Conservation (phyloP, 352 stramenopile species). For the Phytophthora uliginosa region DNA sequence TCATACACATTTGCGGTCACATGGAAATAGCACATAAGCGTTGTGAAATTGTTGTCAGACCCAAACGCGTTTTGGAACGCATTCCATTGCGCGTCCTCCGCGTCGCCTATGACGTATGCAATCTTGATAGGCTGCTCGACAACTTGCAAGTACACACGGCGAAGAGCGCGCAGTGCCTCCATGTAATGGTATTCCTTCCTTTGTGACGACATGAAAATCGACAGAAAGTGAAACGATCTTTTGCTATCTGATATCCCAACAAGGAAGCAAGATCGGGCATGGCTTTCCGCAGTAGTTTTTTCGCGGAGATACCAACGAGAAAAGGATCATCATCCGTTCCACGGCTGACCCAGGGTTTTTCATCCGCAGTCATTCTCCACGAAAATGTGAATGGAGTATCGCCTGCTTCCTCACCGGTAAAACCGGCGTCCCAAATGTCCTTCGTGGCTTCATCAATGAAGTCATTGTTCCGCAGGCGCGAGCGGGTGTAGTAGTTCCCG, state of each 20-base stretch:
- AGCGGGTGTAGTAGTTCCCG: neutral
- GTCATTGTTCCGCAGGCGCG: neutral
- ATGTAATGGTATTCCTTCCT: neutral
- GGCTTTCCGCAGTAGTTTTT: neutral
- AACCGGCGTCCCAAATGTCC: neutral
- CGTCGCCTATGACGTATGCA: neutral
- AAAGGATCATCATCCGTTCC: constrained; percentile 5
- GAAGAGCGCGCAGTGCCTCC: neutral
- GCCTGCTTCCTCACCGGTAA: neutral
- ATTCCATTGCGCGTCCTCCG: constrained; percentile 6
- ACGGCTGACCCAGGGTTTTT: neutral
- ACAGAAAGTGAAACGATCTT: constrained; percentile 31
- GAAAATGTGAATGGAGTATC: constrained; percentile 8
- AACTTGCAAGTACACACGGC: neutral
- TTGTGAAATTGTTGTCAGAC: neutral
- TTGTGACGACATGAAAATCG: too few species aligned
- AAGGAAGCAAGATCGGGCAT: neutral
- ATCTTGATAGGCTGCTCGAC: neutral
- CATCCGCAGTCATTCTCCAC: neutral
- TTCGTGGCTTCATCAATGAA: neutral
- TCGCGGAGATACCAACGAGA: constrained; percentile 18
- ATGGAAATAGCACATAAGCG: constrained; percentile 41
- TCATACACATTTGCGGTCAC: constrained; percentile 39
- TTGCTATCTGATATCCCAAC: constrained; percentile 26
- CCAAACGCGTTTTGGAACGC: neutral